phyloP scores from a whole-genome alignment of 495 filamentous ascomycete genomes.

The Podospora pseudopauciseta region DNA sequence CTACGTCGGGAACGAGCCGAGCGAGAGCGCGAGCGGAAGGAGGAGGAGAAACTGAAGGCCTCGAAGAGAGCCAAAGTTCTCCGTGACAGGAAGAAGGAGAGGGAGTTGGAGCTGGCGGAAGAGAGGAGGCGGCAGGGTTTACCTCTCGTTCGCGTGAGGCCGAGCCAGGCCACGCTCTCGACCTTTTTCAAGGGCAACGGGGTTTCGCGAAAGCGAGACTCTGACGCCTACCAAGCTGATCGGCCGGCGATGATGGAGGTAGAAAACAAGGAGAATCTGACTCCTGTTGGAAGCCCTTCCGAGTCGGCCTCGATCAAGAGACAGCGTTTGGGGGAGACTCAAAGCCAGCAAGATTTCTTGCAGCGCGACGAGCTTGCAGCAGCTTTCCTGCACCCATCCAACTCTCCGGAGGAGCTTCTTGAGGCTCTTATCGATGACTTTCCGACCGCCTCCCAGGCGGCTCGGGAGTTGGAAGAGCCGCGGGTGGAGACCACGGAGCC shows the following conservation, averaged over 20 bases:
- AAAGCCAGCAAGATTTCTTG: background rate
- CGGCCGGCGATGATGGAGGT: conserved; percentile 13
- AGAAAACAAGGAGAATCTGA: conserved; percentile 11
- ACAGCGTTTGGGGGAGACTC: background rate
- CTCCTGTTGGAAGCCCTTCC: background rate
- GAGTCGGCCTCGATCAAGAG: conserved; percentile 3
- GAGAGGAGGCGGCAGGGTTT: conserved; percentile 40
- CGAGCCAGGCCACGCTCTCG: conserved; percentile 45
- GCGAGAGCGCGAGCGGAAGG: conserved; percentile 42
- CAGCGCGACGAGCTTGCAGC: background rate
- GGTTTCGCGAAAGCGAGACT: conserved; percentile 23
- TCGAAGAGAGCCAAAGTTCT: conserved; percentile 33
- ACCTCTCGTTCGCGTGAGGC: conserved; percentile 39
- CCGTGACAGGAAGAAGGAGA: conserved; percentile 45
- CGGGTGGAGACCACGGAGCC: background rate
- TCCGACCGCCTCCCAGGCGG: background rate
- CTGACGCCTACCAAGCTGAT: conserved; percentile 10
- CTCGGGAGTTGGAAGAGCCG: conserved; percentile 5
- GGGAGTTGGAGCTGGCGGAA: conserved; percentile 33
- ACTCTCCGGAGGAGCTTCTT: background rate
- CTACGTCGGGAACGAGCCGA: conserved; percentile 41
- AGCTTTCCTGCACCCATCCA: background rate
- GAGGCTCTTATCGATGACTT: background rate
- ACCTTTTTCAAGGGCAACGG: conserved; percentile 39
- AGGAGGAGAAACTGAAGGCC: conserved; percentile 44